These are phyloP conservation scores for Talaromyces rugulosus DNA, from an alignment of 2,329 filamentous ascomycete genomes.

Conservation along the genomic window DNA sequence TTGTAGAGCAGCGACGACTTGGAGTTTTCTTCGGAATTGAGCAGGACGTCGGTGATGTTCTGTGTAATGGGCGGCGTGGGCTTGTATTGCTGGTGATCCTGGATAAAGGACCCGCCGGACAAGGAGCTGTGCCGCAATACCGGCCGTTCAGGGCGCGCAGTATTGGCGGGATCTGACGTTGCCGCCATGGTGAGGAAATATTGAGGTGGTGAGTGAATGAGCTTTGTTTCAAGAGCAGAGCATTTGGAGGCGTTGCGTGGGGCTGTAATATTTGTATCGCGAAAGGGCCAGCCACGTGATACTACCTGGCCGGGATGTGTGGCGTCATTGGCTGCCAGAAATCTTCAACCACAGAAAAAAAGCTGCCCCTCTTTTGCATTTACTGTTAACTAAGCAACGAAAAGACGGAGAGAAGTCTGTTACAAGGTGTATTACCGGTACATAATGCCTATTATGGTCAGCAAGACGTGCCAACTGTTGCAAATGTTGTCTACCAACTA, in stretches of 20 bases:
- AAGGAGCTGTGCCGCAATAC: constrained; percentile 39
- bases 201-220: background rate
- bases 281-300: background rate
- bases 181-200: background rate
- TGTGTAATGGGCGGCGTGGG: constrained; percentile 30
- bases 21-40: constrained; percentile 12
- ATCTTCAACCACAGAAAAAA: background rate
- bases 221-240: background rate
- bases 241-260: background rate
- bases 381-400: background rate
- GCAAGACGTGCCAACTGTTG: background rate
- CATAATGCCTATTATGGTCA: background rate
- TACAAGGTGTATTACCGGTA: background rate
- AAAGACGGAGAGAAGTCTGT: background rate
- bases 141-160: constrained; percentile 34
- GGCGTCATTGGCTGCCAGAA: constrained; percentile 9
- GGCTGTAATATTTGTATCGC: background rate
- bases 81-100: constrained; percentile 48
- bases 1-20: constrained; percentile 22
- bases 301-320: constrained; percentile 3
- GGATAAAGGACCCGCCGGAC: constrained; percentile 42
- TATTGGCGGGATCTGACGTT: constrained; percentile 28
- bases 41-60: constrained; percentile 35
- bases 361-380: background rate
- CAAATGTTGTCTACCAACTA: background rate